phyloP scores from a whole-genome alignment of 129 eudicot genomes.

The Pseudognaphalium luteoalbum region DNA sequence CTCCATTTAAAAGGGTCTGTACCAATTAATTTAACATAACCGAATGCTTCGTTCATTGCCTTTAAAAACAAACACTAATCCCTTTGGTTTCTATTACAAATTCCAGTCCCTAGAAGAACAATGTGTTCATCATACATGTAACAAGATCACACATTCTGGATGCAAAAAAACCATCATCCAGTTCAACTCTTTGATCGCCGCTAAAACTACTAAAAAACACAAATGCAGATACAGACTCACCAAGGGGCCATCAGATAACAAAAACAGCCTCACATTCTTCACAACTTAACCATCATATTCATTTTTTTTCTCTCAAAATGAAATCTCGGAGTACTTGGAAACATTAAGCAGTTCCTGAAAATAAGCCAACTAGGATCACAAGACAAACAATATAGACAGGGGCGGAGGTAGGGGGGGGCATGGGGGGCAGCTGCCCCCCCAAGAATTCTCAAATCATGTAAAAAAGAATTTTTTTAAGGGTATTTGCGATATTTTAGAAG shows the following conservation, averaged over 20 bases:
- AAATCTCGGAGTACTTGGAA: conserved; percentile 38
- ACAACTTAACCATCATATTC: conserved; percentile 19
- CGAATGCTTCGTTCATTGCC: background rate
- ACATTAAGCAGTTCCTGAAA: conserved; percentile 42
- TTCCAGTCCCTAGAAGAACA: conserved; percentile 23
- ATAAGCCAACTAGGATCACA: background rate
- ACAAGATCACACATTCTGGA: conserved; percentile 29
- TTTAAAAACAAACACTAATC: conserved; percentile 29
- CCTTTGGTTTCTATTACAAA: conserved; percentile 21
- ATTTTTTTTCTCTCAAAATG: conserved; percentile 23
- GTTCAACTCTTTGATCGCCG: conserved; percentile 11
- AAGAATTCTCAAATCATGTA: no score
- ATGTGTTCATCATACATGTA: conserved; percentile 35
- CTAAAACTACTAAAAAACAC: conserved; percentile 20
- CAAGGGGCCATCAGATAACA: conserved; percentile 41
- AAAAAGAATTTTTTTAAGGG: no score
- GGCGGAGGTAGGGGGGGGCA: no score
- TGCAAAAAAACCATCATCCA: conserved; percentile 32
- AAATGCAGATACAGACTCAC: conserved; percentile 15
- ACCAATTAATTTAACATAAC: background rate
- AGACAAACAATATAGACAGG: background rate
- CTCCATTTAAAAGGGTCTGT: background rate
- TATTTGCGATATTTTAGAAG: no score
- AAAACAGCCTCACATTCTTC: conserved; percentile 40
- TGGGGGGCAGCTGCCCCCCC: no score